These are phyloP conservation scores for Aureobasidium leucospermi DNA, from an alignment of 2,329 filamentous ascomycete genomes.

Conservation along the genomic window DNA sequence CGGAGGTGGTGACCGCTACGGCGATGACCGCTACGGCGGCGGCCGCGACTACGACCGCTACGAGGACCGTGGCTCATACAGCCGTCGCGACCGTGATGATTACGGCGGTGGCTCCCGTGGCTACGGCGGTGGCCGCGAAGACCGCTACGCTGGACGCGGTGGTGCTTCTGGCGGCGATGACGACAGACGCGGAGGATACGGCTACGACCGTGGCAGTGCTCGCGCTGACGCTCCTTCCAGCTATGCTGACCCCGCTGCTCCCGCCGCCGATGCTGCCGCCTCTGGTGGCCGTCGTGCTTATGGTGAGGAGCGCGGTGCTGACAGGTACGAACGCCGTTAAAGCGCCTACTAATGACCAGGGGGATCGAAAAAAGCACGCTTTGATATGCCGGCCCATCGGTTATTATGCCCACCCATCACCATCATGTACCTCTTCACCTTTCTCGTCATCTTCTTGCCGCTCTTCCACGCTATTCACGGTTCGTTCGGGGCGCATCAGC, in stretches of 20 bases:
- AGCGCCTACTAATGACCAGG: conserved; percentile 12
- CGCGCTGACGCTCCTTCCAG: conserved; percentile 8
- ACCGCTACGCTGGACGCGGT: conserved; percentile 25
- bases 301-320: conserved; percentile 11
- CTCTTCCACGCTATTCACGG: conserved; percentile 13
- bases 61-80: conserved; percentile 38
- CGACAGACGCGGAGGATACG: conserved; percentile 31
- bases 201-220: conserved; percentile 30
- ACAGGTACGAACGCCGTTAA: conserved; percentile 15
- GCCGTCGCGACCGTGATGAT: conserved; percentile 22
- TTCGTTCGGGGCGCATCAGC: conserved; percentile 14
- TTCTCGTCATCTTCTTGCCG: conserved; percentile 14
- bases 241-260: conserved; percentile 11
- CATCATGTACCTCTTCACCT: conserved; percentile 15
- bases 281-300: conserved; percentile 12
- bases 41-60: conserved; percentile 34
- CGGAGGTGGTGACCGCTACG: conserved; percentile 34
- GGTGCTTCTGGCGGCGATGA: conserved; percentile 18
- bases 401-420: conserved; percentile 11
- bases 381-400: conserved; percentile 8
- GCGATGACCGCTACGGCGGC: conserved; percentile 27
- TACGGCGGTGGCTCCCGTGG: conserved; percentile 9
- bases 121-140: conserved; percentile 8
- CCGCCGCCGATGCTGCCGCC: conserved; percentile 10
- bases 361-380: conserved; percentile 6